Conservation (phyloP, 179 eudicot genomes). For the Beta macrorhiza region DNA sequence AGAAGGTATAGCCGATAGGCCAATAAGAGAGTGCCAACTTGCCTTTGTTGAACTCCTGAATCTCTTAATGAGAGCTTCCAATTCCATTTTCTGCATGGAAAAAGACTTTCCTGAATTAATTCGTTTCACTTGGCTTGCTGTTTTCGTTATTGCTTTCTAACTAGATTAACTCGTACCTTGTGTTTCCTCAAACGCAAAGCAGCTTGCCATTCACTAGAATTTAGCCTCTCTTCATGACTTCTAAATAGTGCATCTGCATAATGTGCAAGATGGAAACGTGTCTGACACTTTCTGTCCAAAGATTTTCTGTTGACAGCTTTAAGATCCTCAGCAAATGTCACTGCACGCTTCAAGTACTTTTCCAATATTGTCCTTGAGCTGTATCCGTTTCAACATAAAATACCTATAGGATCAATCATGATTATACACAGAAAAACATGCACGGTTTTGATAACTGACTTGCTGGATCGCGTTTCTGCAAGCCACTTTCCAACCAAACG, state of each 20-base stretch:
- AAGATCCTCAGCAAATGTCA: slow-evolving; percentile 58
- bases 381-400: slow-evolving; percentile 38
- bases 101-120: neutral
- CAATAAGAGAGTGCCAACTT: slow-evolving; percentile 26
- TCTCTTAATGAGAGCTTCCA: slow-evolving; percentile 86
- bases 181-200: slow-evolving; percentile 89
- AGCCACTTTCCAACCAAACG: slow-evolving; percentile 98
- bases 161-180: slow-evolving; percentile 54
- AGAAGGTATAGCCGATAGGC: slow-evolving; percentile 3
- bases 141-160: slow-evolving; percentile 5
- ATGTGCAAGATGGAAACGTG: slow-evolving; percentile 96
- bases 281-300: slow-evolving; percentile 62
- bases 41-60: slow-evolving; percentile 80
- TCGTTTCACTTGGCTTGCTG: neutral
- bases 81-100: slow-evolving; percentile 65
- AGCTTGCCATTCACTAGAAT: slow-evolving; percentile 94
- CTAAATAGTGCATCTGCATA: slow-evolving; percentile 89
- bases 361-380: slow-evolving; percentile 95
- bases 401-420: slow-evolving; percentile 1
- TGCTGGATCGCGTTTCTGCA: slow-evolving; percentile 96
- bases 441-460: slow-evolving; percentile 48
- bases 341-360: slow-evolving; percentile 87
- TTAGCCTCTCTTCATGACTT: slow-evolving; percentile 85
- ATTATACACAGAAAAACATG: neutral
- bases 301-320: slow-evolving; percentile 46